phyloP scores from a whole-genome alignment of 2,329 filamentous ascomycete species.

The Exophiala calicioides region DNA sequence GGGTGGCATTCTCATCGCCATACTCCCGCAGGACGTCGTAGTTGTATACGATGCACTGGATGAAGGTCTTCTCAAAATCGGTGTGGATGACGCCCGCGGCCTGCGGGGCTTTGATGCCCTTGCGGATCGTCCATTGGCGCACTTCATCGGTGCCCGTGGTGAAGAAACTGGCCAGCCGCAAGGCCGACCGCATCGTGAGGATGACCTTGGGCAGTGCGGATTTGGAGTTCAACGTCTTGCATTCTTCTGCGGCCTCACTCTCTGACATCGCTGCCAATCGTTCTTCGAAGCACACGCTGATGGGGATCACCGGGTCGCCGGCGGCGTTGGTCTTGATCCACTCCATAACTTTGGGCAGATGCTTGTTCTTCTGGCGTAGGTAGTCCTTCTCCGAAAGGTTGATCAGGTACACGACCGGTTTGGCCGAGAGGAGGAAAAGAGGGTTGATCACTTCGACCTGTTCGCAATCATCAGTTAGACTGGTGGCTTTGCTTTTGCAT shows the following conservation, averaged over 20 bases:
- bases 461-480: slow-evolving; percentile 2
- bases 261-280: slow-evolving; percentile 78
- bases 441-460: slow-evolving; percentile 98
- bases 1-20: slow-evolving; percentile 84
- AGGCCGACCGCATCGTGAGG: slow-evolving; percentile 84
- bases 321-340: slow-evolving; percentile 91
- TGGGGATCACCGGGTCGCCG: slow-evolving; percentile 87
- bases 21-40: slow-evolving; percentile 77
- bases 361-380: slow-evolving; percentile 99
- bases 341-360: slow-evolving; percentile 86
- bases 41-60: slow-evolving; percentile 94
- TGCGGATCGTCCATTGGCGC: slow-evolving; percentile 95
- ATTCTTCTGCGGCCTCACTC: slow-evolving; percentile 76
- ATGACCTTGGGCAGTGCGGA: slow-evolving; percentile 91
- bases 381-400: slow-evolving; percentile 98
- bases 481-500: too few species aligned
- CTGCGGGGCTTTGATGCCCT: slow-evolving; percentile 94
- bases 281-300: slow-evolving; percentile 92
- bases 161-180: slow-evolving; percentile 95
- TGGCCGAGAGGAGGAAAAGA: slow-evolving; percentile 89
- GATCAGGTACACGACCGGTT: slow-evolving; percentile 95
- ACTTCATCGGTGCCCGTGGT: slow-evolving; percentile 95
- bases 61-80: slow-evolving; percentile 99
- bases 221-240: slow-evolving; percentile 82
- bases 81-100: slow-evolving; percentile 97